A percentile compares a stretch with the other conserved stretches of the same genome.
Evolutionary conservation across 208 protist species (phyloP).

Genomic region (Strigomonas culicis): DNA sequence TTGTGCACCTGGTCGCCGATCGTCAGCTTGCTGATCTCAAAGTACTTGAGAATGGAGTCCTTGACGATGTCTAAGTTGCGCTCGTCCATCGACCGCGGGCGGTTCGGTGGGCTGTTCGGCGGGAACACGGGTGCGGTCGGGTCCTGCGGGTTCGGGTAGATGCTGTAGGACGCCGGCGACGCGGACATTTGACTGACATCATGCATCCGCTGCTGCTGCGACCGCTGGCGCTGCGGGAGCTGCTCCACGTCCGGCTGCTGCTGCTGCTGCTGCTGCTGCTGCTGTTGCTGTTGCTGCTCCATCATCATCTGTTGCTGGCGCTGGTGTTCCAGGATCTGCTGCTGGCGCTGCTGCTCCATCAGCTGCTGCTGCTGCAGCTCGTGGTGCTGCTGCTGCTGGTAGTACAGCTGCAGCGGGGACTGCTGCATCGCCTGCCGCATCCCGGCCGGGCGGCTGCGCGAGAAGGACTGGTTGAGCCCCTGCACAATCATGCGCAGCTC

Average conservation of each 20-base stretch:
- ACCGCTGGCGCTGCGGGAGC: not conserved
- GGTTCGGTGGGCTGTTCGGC: not conserved
- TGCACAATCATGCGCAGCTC: conserved; percentile 12
- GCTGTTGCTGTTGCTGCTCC: not conserved
- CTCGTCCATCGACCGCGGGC: conserved; percentile 11
- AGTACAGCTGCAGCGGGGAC: conserved; percentile 8
- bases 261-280: not conserved
- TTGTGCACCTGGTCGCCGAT: conserved; percentile 12
- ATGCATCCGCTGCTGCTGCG: not conserved
- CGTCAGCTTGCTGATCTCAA: conserved; percentile 15
- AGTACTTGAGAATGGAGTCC: conserved; percentile 14
- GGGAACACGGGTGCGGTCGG: conserved; percentile 1
- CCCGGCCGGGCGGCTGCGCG: not conserved
- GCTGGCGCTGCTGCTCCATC: not conserved
- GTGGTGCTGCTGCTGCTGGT: conserved; percentile 7
- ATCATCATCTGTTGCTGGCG: not conserved
- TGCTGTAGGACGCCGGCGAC: not conserved
- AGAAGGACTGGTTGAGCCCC: conserved; percentile 9
- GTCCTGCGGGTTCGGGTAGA: conserved; percentile 3
- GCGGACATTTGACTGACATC: not conserved
- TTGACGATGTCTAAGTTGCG: conserved; percentile 12
- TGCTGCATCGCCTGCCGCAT: conserved; percentile 10
- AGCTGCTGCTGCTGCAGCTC: conserved; percentile 11
- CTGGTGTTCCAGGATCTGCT: conserved; percentile 1
- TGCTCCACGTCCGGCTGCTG: not conserved